phyloP scores from a whole-genome alignment of 192 early-diverging fungal species.

The Entomortierella beljakovae region DNA sequence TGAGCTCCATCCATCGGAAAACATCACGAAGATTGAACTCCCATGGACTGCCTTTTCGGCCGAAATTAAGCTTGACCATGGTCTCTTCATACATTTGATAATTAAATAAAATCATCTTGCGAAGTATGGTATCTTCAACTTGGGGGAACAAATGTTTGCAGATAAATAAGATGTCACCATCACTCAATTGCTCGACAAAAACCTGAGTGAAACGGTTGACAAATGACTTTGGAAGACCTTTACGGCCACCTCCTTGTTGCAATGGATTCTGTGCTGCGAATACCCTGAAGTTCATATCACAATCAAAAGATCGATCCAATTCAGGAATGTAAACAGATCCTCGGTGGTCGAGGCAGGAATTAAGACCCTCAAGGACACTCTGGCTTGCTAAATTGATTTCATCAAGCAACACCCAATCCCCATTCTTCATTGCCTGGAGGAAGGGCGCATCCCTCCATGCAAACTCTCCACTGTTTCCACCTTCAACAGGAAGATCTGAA shows the following conservation, averaged over 20 bases:
- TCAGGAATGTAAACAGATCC: slow-evolving; percentile 96
- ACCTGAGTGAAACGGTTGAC: slow-evolving; percentile 98
- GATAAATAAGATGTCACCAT: slow-evolving; percentile 86
- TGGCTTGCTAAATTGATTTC: slow-evolving; percentile 99
- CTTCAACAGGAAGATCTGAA: slow-evolving; percentile 95
- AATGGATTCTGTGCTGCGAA: slow-evolving; percentile 99
- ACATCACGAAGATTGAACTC: slow-evolving; percentile 99
- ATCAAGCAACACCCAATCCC: slow-evolving; percentile 97
- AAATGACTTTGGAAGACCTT: slow-evolving; percentile 97
- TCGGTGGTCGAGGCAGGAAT: slow-evolving; percentile 98
- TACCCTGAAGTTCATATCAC: slow-evolving; percentile 85
- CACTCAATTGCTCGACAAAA: slow-evolving; percentile 85
- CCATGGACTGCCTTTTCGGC: slow-evolving; percentile 88
- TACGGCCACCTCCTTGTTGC: slow-evolving; percentile 96
- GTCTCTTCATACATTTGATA: slow-evolving; percentile 86
- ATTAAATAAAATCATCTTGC: slow-evolving; percentile 86
- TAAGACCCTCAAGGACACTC: slow-evolving; percentile 97
- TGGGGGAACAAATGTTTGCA: slow-evolving; percentile 65
- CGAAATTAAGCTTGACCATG: slow-evolving; percentile 81
- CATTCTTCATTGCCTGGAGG: slow-evolving; percentile 93
- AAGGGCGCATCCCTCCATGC: slow-evolving; percentile 99
- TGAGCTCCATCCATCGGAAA: slow-evolving; percentile 91
- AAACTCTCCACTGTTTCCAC: slow-evolving; percentile 86
- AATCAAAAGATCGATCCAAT: slow-evolving; percentile 87
- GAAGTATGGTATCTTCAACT: slow-evolving; percentile 59